phyloP scores from a whole-genome alignment of 805 yeast species.

The Phaffomyces antillensis region DNA sequence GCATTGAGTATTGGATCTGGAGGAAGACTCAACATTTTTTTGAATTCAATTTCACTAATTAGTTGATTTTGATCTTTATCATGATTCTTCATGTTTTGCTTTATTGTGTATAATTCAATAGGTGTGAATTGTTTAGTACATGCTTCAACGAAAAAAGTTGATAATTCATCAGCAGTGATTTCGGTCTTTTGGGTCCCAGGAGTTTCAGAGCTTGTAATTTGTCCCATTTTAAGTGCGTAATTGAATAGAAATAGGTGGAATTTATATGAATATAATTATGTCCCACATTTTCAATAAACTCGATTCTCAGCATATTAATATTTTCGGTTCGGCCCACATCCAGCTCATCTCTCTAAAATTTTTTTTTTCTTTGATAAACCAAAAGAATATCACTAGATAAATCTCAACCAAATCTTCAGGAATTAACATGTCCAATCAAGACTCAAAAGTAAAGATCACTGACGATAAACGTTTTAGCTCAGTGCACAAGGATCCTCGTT shows the following conservation, averaged over 20 bases:
- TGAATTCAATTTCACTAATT: conserved; percentile 24
- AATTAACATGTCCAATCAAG: background rate
- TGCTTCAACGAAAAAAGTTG: conserved; percentile 23
- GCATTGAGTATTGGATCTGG: conserved; percentile 24
- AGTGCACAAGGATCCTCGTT: conserved; percentile 84
- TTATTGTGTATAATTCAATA: conserved; percentile 28
- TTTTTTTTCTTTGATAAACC: background rate
- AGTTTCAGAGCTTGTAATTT: conserved; percentile 12
- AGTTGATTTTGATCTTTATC: conserved; percentile 19
- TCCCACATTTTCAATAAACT: too few species aligned
- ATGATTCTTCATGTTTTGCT: conserved; percentile 14
- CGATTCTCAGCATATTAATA: background rate
- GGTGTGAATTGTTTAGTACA: conserved; percentile 27
- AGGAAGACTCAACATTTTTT: conserved; percentile 31
- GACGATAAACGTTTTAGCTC: conserved; percentile 71
- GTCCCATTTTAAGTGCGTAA: conserved; percentile 16
- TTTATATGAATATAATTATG: too few species aligned
- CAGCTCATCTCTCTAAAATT: conserved; percentile 6
- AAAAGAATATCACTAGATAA: background rate
- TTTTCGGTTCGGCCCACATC: conserved; percentile 1
- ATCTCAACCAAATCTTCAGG: background rate
- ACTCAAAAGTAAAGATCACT: conserved; percentile 25
- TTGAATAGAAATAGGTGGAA: background rate
- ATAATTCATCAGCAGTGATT: conserved; percentile 18
- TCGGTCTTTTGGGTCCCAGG: conserved; percentile 1